Percentiles rank a stretch among this genome's conserved stretches.
phyloP scores from a whole-genome alignment of 2,329 filamentous ascomycete genomes.

The Chalaropsis thielavioides region DNA sequence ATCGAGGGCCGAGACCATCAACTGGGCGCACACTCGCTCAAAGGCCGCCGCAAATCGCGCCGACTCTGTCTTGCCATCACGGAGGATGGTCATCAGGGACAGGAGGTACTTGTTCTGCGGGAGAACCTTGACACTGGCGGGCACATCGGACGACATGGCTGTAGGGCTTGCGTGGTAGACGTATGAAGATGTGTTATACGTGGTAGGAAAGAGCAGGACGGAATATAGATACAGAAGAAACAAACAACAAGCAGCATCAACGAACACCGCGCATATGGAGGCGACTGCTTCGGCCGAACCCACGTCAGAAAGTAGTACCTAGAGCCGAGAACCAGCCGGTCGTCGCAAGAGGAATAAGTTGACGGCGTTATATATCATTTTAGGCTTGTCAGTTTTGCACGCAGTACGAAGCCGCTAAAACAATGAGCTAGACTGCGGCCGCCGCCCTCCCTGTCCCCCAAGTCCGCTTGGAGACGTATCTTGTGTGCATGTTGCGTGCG shows the following conservation, averaged over 20 bases:
- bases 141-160: neutral
- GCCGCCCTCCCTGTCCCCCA: too few relatives aligned
- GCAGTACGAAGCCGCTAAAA: too few relatives aligned
- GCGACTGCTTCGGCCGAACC: neutral
- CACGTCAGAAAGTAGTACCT: neutral
- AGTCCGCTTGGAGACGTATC: too few relatives aligned
- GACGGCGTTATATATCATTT: neutral
- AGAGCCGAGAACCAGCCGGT: neutral
- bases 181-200: neutral
- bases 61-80: conserved; percentile 16
- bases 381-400: neutral
- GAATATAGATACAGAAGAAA: neutral
- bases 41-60: conserved; percentile 16
- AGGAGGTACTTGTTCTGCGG: conserved; percentile 18
- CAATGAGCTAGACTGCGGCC: too few relatives aligned
- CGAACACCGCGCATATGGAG: neutral
- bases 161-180: neutral
- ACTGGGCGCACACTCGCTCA: conserved; percentile 14
- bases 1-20: conserved; percentile 18
- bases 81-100: conserved; percentile 18
- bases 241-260: neutral
- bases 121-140: conserved; percentile 16
- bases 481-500: too few relatives aligned
- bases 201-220: too few relatives aligned
- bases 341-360: neutral